Evolutionary conservation across 2,329 filamentous ascomycete species (phyloP).

Genomic region (Bipolaris bicolor): DNA sequence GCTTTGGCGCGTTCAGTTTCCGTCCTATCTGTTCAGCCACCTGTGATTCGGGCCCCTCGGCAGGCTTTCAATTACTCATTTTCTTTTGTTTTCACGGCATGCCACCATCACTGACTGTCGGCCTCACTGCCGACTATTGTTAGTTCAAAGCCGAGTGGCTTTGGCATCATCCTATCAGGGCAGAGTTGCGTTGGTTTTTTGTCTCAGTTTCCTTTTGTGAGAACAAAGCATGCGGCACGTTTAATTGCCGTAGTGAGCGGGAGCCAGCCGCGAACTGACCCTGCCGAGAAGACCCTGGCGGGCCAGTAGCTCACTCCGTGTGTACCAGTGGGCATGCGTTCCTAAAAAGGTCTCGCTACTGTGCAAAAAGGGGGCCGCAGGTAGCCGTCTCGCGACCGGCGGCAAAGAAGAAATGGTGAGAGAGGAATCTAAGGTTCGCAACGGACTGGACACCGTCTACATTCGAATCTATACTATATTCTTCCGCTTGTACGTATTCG

Average conservation of each 20-base stretch:
- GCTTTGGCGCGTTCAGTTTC: background rate
- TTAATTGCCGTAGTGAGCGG: background rate
- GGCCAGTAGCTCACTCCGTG: background rate
- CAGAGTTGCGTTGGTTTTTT: background rate
- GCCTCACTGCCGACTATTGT: too few species aligned
- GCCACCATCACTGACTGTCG: too few species aligned
- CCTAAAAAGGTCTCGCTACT: background rate
- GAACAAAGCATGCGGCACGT: background rate
- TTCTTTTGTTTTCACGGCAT: background rate
- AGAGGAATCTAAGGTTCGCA: background rate
- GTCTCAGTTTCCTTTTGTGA: background rate
- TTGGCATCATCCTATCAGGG: background rate
- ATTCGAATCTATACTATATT: background rate
- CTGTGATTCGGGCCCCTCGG: background rate
- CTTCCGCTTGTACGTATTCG: background rate
- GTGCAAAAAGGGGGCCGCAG: background rate
- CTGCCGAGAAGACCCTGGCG: background rate
- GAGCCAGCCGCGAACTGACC: background rate
- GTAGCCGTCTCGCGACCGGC: background rate
- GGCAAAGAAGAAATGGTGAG: background rate
- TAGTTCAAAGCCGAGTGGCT: background rate
- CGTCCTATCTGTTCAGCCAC: background rate
- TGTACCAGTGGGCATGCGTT: too few species aligned
- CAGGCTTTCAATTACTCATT: too few species aligned
- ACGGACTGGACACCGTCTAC: background rate